Evolutionary conservation across 495 filamentous ascomycete species (phyloP).

Genomic region (Geoglossum glabrum): DNA sequence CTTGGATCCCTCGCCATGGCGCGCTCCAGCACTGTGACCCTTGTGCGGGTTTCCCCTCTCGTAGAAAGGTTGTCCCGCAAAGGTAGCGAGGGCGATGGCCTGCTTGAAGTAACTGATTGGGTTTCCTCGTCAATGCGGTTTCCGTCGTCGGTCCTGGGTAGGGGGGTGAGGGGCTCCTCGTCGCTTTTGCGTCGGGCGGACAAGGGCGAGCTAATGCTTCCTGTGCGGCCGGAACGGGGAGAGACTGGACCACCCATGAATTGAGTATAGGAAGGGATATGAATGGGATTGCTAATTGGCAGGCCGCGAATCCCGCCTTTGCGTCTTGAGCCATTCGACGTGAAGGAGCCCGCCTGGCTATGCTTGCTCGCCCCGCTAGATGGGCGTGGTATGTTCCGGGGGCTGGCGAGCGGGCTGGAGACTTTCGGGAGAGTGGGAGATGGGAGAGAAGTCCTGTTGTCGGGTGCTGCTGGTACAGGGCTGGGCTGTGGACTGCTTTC

Average conservation of each 20-base stretch:
- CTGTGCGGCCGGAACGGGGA: background rate
- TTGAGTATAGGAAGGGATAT: background rate
- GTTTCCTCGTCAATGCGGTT: background rate
- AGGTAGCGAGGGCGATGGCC: background rate
- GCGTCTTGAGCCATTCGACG: background rate
- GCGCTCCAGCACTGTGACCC: slow-evolving; percentile 61
- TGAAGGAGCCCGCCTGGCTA: background rate
- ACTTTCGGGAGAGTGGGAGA: background rate
- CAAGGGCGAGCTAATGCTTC: background rate
- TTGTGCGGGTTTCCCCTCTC: slow-evolving; percentile 16
- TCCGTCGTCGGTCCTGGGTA: too few species aligned
- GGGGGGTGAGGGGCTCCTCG: too few species aligned
- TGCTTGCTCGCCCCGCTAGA: background rate
- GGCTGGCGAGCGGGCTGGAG: background rate
- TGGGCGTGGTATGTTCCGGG: background rate
- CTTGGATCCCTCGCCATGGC: slow-evolving; percentile 14
- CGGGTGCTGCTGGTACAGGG: background rate
- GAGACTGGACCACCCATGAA: background rate
- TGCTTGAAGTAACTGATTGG: background rate
- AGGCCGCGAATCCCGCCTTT: slow-evolving; percentile 3
- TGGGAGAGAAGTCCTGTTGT: background rate
- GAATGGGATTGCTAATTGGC: slow-evolving; percentile 6
- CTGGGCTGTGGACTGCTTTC: background rate
- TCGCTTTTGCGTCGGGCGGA: background rate
- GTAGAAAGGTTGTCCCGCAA: background rate